phyloP scores from a whole-genome alignment of 2,329 filamentous ascomycete genomes.

The Colletotrichum chlorophyti region DNA sequence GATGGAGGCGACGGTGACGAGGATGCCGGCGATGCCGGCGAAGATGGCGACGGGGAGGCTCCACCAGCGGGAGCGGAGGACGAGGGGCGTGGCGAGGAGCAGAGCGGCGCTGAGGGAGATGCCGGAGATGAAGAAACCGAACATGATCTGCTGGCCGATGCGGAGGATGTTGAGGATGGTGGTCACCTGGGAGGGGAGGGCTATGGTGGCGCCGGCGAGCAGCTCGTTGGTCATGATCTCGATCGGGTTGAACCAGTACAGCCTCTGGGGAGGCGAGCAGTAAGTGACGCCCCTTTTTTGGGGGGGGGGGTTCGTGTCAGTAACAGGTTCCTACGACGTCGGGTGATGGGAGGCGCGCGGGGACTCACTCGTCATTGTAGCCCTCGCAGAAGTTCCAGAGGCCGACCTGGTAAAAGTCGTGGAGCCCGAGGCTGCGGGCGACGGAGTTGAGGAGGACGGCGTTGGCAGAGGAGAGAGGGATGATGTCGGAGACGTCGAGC shows the following conservation, averaged over 20 bases:
- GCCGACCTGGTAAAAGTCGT: conserved; percentile 94
- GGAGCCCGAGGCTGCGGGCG: conserved; percentile 82
- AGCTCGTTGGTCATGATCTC: conserved; percentile 81
- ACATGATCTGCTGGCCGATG: conserved; percentile 84
- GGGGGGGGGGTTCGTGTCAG: conserved; percentile 49
- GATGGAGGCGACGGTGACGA: conserved; percentile 72
- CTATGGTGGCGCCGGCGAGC: conserved; percentile 82
- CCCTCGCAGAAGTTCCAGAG: conserved; percentile 94
- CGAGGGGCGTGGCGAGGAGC: conserved; percentile 69
- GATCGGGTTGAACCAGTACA: conserved; percentile 94
- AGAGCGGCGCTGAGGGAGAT: conserved; percentile 75
- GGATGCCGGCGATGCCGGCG: conserved; percentile 70
- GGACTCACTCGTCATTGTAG: conserved; percentile 66
- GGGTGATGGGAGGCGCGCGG: not conserved
- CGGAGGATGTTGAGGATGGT: conserved; percentile 77
- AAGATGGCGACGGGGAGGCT: conserved; percentile 73
- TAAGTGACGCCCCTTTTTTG: conserved; percentile 77
- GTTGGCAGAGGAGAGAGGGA: conserved; percentile 73
- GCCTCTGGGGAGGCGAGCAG: conserved; percentile 72
- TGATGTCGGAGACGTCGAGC: conserved; percentile 82
- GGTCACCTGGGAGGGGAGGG: conserved; percentile 76
- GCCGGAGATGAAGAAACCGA: conserved; percentile 81
- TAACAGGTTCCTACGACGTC: conserved; percentile 46
- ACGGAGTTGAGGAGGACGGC: conserved; percentile 84
- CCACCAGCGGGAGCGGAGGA: conserved; percentile 60